Base-by-base conservation (phyloP, 768 basidiomycete species). In the Mycena chlorophos region DNA sequence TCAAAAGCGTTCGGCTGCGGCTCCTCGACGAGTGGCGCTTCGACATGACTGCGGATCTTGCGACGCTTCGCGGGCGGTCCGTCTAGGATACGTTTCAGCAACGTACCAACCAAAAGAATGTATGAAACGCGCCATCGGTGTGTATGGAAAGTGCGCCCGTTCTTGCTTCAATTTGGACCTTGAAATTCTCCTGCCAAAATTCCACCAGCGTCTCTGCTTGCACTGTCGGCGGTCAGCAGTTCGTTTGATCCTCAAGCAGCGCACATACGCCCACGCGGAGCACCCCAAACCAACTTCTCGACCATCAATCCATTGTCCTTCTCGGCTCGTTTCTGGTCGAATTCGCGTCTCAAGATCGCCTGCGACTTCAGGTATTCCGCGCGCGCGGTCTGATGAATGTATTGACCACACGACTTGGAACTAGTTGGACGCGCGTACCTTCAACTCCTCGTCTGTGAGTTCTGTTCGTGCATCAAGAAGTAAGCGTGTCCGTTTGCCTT, bases 401-500 rank as follows among this genome's bases (percentile, higher is more conserved):
- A 46, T 40, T 31, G 30, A 37, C 56, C 6, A 48, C 43, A 47
- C 12, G 13, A 30, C 49, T 28, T 37, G 27, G 19, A 19, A 27
- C 25, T 20, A 26, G 40, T 43, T 30, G 19, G 39, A 37, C 22
- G 31, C 25, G 25, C 67, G 57, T 54, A 84, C 91, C 75, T 86
- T 88, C 40, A 94, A 74, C 70, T 94, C 89, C 3, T 89, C 86
- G 55, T 92, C 89, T 4, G 90, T 89, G 31, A 94, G 71, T 66
- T 94, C 91, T 4, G 85, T 94, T 56, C 89, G 78, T 4, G 78
- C 71, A 67, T 94, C 91, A 5, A 93, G 68, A 3, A 89, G 71
- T 38, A 86, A 66, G 42, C 85, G 77, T 10, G 79, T 87, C 52
- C 75, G 68, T 65, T 82, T 88, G 51, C 61, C 47, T 57, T 72